Evolutionary conservation across 1,284 basidiomycete genomes (phyloP).

Genomic region (Moniliella sp.): DNA sequence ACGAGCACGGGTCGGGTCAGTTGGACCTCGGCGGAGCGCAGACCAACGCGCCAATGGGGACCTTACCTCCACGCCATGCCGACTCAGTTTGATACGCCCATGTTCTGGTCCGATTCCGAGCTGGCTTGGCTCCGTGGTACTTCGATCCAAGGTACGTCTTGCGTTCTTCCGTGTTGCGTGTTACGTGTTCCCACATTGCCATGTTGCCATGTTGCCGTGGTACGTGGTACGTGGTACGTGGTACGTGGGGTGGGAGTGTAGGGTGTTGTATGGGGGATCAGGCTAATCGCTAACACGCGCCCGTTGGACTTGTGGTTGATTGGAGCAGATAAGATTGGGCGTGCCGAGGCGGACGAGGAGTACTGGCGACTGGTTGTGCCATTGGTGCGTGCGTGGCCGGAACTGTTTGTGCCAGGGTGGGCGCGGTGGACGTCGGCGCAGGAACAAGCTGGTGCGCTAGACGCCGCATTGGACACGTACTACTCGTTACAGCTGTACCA

Average conservation of each 20-base stretch:
- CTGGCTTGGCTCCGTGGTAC: conserved; percentile 60
- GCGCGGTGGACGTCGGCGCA: too few relatives aligned
- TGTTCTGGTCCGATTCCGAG: conserved; percentile 71
- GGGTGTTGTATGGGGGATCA: too few relatives aligned
- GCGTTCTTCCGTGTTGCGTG: not conserved
- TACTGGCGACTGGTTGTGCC: conserved; percentile 37
- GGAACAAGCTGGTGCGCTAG: not conserved
- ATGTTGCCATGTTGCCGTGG: too few relatives aligned
- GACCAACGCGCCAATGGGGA: conserved; percentile 18
- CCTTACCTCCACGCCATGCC: conserved; percentile 42
- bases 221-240: too few relatives aligned
- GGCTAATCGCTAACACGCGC: too few relatives aligned
- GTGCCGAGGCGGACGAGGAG: conserved; percentile 55
- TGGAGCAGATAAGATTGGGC: conserved; percentile 58
- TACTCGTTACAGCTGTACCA: conserved; percentile 65
- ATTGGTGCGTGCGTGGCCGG: not conserved
- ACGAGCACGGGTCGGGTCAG: conserved; percentile 3
- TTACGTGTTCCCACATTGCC: too few relatives aligned
- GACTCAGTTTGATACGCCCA: conserved; percentile 57
- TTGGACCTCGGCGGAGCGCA: conserved; percentile 1
- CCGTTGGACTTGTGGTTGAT: conserved; percentile 1
- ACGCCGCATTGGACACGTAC: conserved; percentile 36
- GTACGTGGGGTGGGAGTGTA: too few relatives aligned
- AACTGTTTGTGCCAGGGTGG: not conserved
- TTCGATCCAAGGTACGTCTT: conserved; percentile 53